Conservation (phyloP, 2,329 filamentous ascomycete species). For the Ciborinia camelliae region DNA sequence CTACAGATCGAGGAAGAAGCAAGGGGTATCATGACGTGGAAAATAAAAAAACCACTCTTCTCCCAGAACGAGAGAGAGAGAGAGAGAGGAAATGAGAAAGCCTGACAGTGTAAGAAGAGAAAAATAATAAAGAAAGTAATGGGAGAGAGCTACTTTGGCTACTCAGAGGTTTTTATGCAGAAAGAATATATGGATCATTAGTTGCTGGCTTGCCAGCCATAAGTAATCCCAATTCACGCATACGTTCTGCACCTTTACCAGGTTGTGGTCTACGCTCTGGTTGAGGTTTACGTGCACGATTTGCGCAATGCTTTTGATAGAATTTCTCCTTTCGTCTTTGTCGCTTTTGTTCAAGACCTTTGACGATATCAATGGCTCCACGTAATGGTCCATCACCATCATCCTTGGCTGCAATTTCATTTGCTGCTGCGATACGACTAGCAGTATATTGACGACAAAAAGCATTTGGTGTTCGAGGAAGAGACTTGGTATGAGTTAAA, state of each 20-base stretch:
- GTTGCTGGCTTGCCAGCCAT: slow-evolving; percentile 75
- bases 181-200: slow-evolving; percentile 68
- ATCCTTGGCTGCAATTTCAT: slow-evolving; percentile 40
- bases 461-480: slow-evolving; percentile 74
- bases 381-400: slow-evolving; percentile 64
- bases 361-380: slow-evolving; percentile 96
- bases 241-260: slow-evolving; percentile 86
- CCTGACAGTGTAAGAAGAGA: slow-evolving; percentile 15
- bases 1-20: no score
- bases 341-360: slow-evolving; percentile 90
- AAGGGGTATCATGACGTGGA: no score
- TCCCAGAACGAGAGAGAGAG: no score
- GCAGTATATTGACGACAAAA: slow-evolving; percentile 51
- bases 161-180: slow-evolving; percentile 48
- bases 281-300: slow-evolving; percentile 67
- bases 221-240: slow-evolving; percentile 86
- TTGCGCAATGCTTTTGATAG: slow-evolving; percentile 76
- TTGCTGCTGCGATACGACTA: slow-evolving; percentile 44
- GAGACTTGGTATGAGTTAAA: slow-evolving; percentile 76
- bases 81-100: slow-evolving; percentile 15
- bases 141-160: no score
- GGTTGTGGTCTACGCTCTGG: slow-evolving; percentile 63
- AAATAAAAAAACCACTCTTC: slow-evolving; percentile 14
- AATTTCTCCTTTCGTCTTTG: slow-evolving; percentile 91
- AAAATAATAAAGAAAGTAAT: not conserved